Conservation (phyloP, 2,329 filamentous ascomycete species). For the Penicillium psychrosexuale region DNA sequence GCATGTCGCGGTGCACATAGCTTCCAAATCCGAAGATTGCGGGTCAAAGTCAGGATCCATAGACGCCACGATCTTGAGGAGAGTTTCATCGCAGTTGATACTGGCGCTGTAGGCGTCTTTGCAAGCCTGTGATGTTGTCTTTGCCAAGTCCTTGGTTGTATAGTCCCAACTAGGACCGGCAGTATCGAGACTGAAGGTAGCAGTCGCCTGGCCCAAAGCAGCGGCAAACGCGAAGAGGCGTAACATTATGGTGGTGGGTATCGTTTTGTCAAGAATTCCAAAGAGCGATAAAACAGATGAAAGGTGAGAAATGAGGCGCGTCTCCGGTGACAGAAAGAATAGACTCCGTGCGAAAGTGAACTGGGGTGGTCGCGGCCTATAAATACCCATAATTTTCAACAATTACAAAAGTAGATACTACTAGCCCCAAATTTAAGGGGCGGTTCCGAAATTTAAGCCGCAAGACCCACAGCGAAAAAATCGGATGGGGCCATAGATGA, state of each 20-base stretch:
- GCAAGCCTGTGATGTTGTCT: conserved; percentile 30
- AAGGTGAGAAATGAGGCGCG: not conserved
- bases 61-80: conserved; percentile 30
- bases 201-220: conserved; percentile 14
- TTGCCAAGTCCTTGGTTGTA: conserved; percentile 28
- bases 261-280: conserved; percentile 11
- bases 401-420: not conserved
- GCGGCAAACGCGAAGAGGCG: conserved; percentile 15
- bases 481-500: too few relatives aligned
- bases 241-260: conserved; percentile 6
- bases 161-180: conserved; percentile 32
- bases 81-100: conserved; percentile 31
- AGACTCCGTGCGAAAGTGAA: not conserved
- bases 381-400: not conserved
- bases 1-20: conserved; percentile 28
- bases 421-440: not conserved
- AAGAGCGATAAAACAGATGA: conserved; percentile 2
- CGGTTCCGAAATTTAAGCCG: not conserved
- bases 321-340: not conserved
- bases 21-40: conserved; percentile 21
- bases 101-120: conserved; percentile 29
- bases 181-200: conserved; percentile 29
- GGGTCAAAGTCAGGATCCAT: conserved; percentile 28
- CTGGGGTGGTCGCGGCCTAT: not conserved
- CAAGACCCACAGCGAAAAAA: not conserved